A percentile compares a stretch with the other conserved stretches of the same genome.
Evolutionary conservation across 208 protist species (phyloP).

Genomic region (Leishmania braziliensis): DNA sequence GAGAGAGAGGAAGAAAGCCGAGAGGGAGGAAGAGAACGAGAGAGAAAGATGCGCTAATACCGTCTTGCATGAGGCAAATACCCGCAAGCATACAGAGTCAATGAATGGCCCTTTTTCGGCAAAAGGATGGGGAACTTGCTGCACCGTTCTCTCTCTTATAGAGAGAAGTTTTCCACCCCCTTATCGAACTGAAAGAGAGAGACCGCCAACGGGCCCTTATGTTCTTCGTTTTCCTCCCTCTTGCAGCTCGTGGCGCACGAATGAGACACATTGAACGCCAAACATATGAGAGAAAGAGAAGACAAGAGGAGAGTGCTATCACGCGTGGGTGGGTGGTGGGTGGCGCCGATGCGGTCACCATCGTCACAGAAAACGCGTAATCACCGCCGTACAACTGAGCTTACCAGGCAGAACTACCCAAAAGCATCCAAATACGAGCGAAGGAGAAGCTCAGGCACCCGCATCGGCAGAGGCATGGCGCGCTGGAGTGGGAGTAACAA

Average conservation of each 20-base stretch:
- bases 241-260: not conserved
- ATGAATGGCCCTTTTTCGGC: not conserved
- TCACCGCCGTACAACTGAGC: not conserved
- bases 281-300: not conserved
- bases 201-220: not conserved
- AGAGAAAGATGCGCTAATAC: slow-evolving; percentile 10
- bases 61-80: not conserved
- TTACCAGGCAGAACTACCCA: too few species aligned
- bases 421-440: not conserved
- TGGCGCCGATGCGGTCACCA: not conserved
- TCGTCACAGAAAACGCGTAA: not conserved
- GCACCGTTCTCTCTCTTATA: too few species aligned
- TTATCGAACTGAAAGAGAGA: not conserved
- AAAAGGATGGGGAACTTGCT: too few species aligned
- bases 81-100: not conserved
- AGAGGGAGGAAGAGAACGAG: slow-evolving; percentile 1
- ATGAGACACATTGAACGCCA: not conserved
- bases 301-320: not conserved
- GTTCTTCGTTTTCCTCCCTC: not conserved
- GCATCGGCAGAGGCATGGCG: not conserved
- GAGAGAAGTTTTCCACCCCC: too few species aligned
- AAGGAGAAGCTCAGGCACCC: not conserved
- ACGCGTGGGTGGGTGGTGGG: not conserved
- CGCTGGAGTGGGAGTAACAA: not conserved
- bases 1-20: not conserved